A percentile compares a stretch with the other conserved stretches of the same genome.
These are phyloP conservation scores for Prunus campanulata DNA, from an alignment of 306 rosid genomes.

Conservation along the genomic window DNA sequence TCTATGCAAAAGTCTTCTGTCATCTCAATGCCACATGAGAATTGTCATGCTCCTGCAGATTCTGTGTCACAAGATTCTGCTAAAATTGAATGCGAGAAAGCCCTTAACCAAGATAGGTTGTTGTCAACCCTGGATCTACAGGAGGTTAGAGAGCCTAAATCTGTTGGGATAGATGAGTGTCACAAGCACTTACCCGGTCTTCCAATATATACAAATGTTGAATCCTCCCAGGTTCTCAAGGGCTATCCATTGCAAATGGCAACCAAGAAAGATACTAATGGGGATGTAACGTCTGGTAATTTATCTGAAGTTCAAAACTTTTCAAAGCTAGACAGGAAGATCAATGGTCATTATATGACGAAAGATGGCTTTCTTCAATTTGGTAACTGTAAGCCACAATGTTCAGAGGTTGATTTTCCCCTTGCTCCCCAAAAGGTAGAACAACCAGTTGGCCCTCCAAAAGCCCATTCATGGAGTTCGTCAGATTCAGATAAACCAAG, in stretches of 20 bases:
- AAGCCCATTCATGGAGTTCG: conserved; percentile 26
- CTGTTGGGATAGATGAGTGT: conserved; percentile 38
- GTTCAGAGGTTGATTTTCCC: conserved; percentile 45
- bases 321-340: conserved; percentile 24
- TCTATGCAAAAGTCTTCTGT: conserved; percentile 34
- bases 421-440: conserved; percentile 45
- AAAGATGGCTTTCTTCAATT: conserved; percentile 24
- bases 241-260: conserved; percentile 48
- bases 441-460: conserved; percentile 29
- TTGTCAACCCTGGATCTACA: conserved; percentile 46
- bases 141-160: conserved; percentile 37
- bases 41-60: conserved; percentile 33
- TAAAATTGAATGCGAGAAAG: conserved; percentile 36
- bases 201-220: conserved; percentile 24
- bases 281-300: conserved; percentile 39
- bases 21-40: conserved; percentile 28
- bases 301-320: conserved; percentile 26
- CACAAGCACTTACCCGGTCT: conserved; percentile 30
- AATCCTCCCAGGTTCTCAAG: conserved; percentile 45
- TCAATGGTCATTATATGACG: conserved; percentile 6
- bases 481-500: conserved; percentile 60
- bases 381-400: conserved; percentile 27
- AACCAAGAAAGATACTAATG: conserved; percentile 46
- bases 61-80: conserved; percentile 35
- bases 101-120: conserved; percentile 39